These are phyloP conservation scores for Forsythia suspensa DNA, from an alignment of 257 asterid genomes.

Conservation along the genomic window DNA sequence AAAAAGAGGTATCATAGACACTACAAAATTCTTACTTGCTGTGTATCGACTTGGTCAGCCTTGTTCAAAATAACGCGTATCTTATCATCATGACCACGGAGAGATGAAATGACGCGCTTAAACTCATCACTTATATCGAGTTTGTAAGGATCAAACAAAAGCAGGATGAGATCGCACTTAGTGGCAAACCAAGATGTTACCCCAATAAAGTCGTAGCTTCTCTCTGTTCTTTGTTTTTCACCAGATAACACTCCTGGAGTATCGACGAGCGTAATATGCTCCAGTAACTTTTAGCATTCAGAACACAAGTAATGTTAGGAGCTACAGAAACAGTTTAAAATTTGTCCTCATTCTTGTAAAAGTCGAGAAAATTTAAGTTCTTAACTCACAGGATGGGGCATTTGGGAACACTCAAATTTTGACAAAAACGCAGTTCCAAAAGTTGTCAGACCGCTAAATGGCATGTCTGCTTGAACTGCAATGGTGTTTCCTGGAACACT, in stretches of 20 bases:
- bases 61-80: slow-evolving; percentile 72
- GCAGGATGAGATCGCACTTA: slow-evolving; percentile 55
- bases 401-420: slow-evolving; percentile 59
- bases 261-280: slow-evolving; percentile 49
- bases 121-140: slow-evolving; percentile 79
- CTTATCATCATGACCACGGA: slow-evolving; percentile 83
- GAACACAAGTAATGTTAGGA: slow-evolving; percentile 7
- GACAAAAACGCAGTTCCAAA: slow-evolving; percentile 56
- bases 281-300: slow-evolving; percentile 39
- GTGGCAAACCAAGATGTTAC: slow-evolving; percentile 62
- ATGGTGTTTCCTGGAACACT: slow-evolving; percentile 78
- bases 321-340: not conserved
- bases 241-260: slow-evolving; percentile 79
- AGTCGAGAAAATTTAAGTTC: not conserved
- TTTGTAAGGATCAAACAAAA: slow-evolving; percentile 58
- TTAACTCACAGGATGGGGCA: slow-evolving; percentile 54
- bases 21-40: slow-evolving; percentile 36
- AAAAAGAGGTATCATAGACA: not conserved
- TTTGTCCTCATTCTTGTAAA: not conserved
- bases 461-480: slow-evolving; percentile 87
- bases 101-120: slow-evolving; percentile 70
- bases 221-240: slow-evolving; percentile 54
- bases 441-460: slow-evolving; percentile 61
- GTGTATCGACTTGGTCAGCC: slow-evolving; percentile 66
- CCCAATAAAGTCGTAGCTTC: slow-evolving; percentile 58